phyloP scores from a whole-genome alignment of 2,329 filamentous ascomycete species.

The Plenodomus lindquistii region DNA sequence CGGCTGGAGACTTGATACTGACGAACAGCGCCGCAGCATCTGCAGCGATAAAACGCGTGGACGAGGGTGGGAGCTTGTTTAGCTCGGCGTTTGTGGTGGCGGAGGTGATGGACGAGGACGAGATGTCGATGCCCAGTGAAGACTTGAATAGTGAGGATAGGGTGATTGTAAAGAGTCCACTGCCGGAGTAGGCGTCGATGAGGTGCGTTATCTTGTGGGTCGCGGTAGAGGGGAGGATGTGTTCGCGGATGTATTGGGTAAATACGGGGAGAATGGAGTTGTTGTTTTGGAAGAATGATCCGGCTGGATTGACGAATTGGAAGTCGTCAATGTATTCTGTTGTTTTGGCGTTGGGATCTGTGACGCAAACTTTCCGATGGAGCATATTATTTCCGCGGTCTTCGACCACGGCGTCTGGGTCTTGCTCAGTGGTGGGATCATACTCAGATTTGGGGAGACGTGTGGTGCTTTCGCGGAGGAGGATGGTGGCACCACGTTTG shows the following conservation, averaged over 20 bases:
- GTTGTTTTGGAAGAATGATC: slow-evolving; percentile 99
- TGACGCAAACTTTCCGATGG: slow-evolving; percentile 87
- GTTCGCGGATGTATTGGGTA: slow-evolving; percentile 81
- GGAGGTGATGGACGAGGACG: slow-evolving; percentile 73
- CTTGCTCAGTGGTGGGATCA: slow-evolving; percentile 24
- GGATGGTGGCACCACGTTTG: slow-evolving; percentile 80
- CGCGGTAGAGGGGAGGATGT: slow-evolving; percentile 62
- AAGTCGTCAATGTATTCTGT: slow-evolving; percentile 88
- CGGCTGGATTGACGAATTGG: slow-evolving; percentile 87
- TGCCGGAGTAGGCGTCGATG: slow-evolving; percentile 97
- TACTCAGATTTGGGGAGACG: slow-evolving; percentile 59
- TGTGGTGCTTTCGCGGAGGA: slow-evolving; percentile 82
- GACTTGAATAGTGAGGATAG: slow-evolving; percentile 79
- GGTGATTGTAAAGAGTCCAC: slow-evolving; percentile 94
- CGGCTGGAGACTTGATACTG: slow-evolving; percentile 70
- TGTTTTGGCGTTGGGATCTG: slow-evolving; percentile 77
- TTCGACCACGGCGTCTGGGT: slow-evolving; percentile 53
- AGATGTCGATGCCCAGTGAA: slow-evolving; percentile 89
- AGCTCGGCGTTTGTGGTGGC: slow-evolving; percentile 77
- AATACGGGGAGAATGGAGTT: slow-evolving; percentile 92
- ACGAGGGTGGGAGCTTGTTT: slow-evolving; percentile 69
- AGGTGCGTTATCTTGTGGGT: slow-evolving; percentile 70
- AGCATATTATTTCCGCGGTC: slow-evolving; percentile 61
- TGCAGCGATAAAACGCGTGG: slow-evolving; percentile 84
- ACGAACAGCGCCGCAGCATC: slow-evolving; percentile 85